Evolutionary conservation across 1,284 basidiomycete genomes (phyloP), one percentile per base, ranked within the genome.

Genomic region (Caloboletus firmus): DNA sequence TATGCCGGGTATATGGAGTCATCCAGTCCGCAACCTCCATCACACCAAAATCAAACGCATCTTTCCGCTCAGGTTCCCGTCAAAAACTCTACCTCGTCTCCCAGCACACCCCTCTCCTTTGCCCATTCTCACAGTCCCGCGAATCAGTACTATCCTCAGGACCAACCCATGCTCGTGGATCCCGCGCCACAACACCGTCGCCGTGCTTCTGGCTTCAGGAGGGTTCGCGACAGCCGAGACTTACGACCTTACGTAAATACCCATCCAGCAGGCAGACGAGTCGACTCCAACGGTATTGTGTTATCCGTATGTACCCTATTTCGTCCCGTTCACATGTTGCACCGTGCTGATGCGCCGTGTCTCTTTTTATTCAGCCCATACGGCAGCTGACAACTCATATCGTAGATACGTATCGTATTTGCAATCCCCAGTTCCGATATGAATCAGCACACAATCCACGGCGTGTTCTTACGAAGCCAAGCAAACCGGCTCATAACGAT

Each of bases 381-480:
- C 86, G 91, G 66, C 91, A 93, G 67, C 75, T 98, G 46, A 97
- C 95, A 2, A 88, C 87, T 10, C 82, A 89, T 60, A 85, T 97
- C 47, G 77, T 92, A 44, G 89, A 95, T 60, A 96, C 94, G 13
- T 98, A 91, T 75, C 87, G 84, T 63, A 89, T 95, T 55, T 95
- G 94, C 79, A 96, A 97, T 70, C 90, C 93, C 7, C 77, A 83
- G 58, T 98, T 96, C 79, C 84, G 88, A 68, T 98, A 98, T 71
- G 95, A 97, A 73, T 89, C 91, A 12, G 78, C 89, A 6, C 90
- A 93, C 69, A 98, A 98, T 72, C 95, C 95, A 6, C 82, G 95
- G 45, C 84, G 95, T 45, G 95, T 98, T 12, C 79, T 98, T 59
- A 98, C 95, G 26, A 98, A 98, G 74, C 95, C 95, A 36, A 93